These are phyloP conservation scores for Arthrinium puccinioides DNA, from an alignment of 2,329 filamentous ascomycete genomes.

Conservation along the genomic window DNA sequence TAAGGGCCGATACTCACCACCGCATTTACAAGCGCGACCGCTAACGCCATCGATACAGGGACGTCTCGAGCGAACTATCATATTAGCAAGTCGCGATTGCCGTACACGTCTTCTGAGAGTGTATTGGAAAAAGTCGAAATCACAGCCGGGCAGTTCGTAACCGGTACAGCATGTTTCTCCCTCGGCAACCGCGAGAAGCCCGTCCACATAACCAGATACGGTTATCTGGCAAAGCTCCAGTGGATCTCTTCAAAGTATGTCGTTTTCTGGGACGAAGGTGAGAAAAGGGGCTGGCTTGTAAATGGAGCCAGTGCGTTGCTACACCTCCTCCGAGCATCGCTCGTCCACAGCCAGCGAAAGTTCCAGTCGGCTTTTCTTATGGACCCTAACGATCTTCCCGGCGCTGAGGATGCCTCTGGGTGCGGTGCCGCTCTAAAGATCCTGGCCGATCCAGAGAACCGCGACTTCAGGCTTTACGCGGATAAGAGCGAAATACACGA, in stretches of 20 bases:
- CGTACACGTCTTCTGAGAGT: conserved; percentile 4
- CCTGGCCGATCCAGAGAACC: conserved; percentile 6
- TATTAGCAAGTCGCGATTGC: no score
- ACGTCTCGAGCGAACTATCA: no score
- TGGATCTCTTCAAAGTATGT: conserved; percentile 21
- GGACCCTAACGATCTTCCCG: conserved; percentile 10
- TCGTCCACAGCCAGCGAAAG: conserved; percentile 11
- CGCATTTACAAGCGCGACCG: no score
- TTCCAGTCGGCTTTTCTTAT: conserved; percentile 12
- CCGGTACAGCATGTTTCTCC: conserved; percentile 12
- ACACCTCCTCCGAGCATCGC: conserved; percentile 24
- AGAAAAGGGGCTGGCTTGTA: conserved; percentile 26
- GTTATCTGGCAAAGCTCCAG: conserved; percentile 17
- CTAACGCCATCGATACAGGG: no score
- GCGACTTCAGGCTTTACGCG: conserved; percentile 7
- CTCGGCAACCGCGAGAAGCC: conserved; percentile 19
- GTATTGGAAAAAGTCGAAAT: conserved; percentile 17
- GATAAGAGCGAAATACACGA: conserved; percentile 10
- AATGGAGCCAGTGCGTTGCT: conserved; percentile 28
- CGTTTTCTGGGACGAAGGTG: conserved; percentile 25
- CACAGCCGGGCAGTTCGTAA: conserved; percentile 17
- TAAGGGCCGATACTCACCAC: no score
- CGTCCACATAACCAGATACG: conserved; percentile 10
- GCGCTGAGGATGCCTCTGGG: conserved; percentile 16
- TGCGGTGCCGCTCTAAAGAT: conserved; percentile 6